Evolutionary conservation across 306 rosid genomes (phyloP).

Genomic region (Elaeagnus macrophylla): DNA sequence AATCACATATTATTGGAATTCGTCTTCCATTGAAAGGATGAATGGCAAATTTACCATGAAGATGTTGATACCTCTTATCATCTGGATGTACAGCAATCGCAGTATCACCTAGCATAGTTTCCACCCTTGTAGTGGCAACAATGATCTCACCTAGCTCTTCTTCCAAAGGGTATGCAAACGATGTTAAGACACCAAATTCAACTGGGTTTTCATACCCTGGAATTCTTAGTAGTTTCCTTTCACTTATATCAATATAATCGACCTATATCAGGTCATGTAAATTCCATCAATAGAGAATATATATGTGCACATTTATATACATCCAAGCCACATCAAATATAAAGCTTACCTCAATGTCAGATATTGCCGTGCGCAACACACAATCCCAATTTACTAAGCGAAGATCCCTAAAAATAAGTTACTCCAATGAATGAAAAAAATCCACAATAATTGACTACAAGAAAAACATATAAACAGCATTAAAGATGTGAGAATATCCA

Average conservation of each 20-base stretch:
- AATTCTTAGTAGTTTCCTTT: slow-evolving; percentile 52
- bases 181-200: slow-evolving; percentile 81
- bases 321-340: slow-evolving; percentile 5
- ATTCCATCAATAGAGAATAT: slow-evolving; percentile 9
- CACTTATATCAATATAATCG: slow-evolving; percentile 78
- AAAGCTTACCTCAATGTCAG: slow-evolving; percentile 78
- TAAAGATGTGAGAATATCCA: neutral
- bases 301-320: neutral
- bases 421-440: slow-evolving; percentile 2
- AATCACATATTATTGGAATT: slow-evolving; percentile 76
- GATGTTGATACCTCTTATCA: slow-evolving; percentile 55
- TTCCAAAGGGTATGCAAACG: slow-evolving; percentile 83
- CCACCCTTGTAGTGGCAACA: slow-evolving; percentile 91
- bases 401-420: slow-evolving; percentile 49
- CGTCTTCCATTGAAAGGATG: slow-evolving; percentile 87
- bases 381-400: slow-evolving; percentile 97
- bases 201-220: slow-evolving; percentile 78
- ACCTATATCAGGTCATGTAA: slow-evolving; percentile 46
- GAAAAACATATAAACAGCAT: neutral
- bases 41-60: slow-evolving; percentile 78
- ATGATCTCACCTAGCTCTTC: slow-evolving; percentile 75
- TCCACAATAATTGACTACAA: neutral
- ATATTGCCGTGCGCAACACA: slow-evolving; percentile 79
- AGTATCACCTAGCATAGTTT: slow-evolving; percentile 96
- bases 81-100: slow-evolving; percentile 85